Base-by-base conservation (phyloP, 108 stramenopile species). In the Schizochytrium sp. region DNA sequence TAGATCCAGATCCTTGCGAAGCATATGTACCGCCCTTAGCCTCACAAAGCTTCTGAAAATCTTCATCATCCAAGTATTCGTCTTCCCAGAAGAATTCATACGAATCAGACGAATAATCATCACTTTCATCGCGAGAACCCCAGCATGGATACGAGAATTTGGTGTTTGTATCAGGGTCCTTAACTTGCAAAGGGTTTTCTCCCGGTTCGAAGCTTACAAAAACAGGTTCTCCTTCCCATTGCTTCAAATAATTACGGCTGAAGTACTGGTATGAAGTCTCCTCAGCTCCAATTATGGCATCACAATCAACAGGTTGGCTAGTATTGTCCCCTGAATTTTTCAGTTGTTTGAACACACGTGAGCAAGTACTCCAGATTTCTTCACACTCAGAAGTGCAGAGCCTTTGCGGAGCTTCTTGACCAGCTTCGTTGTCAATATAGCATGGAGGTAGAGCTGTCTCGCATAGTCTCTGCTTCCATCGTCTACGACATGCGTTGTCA, bases 1-100 rank as follows among this genome's bases (percentile, higher is more conserved):
- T 44, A 8, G 64, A 38, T 38, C 44, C 64, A 44, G 42, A 38
- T 7, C 44, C 64, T 10, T 38, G 7, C 12, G 55, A 53, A 49
- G 55, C 53, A 42, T 55, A 83, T n/a, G 19, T 5, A 55, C 76
- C 76, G 47, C 76, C 76, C 53, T 83, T 83, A 40, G 10, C 76
- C 40, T 83, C 76, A 53, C 76, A 83, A 53, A n/a, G 53, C 45
- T 47, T 38, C 28, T 38, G 12, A 2, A 69, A 69, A 38, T 69
- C 64, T 38, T 69, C 64, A 69, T 69, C 44, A 44, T 69, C 64
- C 19, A 69, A 44, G 64, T 69, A 69, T 7, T 69, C 44, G 64
- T 69, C 64, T 8, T 69, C 28, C 64, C 64, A 69, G 44, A 69
- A 69, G 28, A 28, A 28, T 28, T 28, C 28, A 38, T 69, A 69